A percentile compares a stretch with the other conserved stretches of the same genome.
phyloP scores from a whole-genome alignment of 73 alveolate genomes.

The Tetrahymena malaccensis region DNA sequence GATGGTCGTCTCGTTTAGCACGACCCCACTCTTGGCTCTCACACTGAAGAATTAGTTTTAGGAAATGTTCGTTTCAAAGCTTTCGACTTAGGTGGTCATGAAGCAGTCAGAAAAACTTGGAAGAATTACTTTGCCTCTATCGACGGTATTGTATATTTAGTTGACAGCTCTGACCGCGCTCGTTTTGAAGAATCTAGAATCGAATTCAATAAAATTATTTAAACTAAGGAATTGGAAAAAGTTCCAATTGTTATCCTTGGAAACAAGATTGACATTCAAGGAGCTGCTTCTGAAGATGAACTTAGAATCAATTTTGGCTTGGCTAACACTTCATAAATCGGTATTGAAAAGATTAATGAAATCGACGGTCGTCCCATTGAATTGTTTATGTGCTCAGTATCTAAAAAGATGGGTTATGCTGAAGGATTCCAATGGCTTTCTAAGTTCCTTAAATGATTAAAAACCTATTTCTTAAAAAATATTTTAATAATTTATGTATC shows the following conservation, averaged over 20 bases:
- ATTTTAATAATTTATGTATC: neutral
- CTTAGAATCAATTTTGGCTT: slow-evolving; percentile 87
- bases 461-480: neutral
- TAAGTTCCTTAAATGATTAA: slow-evolving; percentile 62
- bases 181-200: slow-evolving; percentile 85
- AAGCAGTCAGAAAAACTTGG: slow-evolving; percentile 93
- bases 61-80: slow-evolving; percentile 96
- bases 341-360: slow-evolving; percentile 5
- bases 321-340: slow-evolving; percentile 6
- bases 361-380: slow-evolving; percentile 94
- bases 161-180: slow-evolving; percentile 95
- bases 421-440: slow-evolving; percentile 96
- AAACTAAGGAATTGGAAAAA: slow-evolving; percentile 48
- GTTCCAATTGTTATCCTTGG: slow-evolving; percentile 97
- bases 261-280: slow-evolving; percentile 95
- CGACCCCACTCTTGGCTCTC: slow-evolving; percentile 98
- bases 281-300: slow-evolving; percentile 96
- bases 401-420: slow-evolving; percentile 90
- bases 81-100: slow-evolving; percentile 98
- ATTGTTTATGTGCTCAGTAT: slow-evolving; percentile 98
- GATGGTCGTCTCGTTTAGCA: slow-evolving; percentile 95
- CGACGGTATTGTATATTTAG: slow-evolving; percentile 94
- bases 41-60: slow-evolving; percentile 95
- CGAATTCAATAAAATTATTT: slow-evolving; percentile 74
- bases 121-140: slow-evolving; percentile 95